Evolutionary conservation across 306 rosid genomes (phyloP).

Genomic region (Nissolia schottii): DNA sequence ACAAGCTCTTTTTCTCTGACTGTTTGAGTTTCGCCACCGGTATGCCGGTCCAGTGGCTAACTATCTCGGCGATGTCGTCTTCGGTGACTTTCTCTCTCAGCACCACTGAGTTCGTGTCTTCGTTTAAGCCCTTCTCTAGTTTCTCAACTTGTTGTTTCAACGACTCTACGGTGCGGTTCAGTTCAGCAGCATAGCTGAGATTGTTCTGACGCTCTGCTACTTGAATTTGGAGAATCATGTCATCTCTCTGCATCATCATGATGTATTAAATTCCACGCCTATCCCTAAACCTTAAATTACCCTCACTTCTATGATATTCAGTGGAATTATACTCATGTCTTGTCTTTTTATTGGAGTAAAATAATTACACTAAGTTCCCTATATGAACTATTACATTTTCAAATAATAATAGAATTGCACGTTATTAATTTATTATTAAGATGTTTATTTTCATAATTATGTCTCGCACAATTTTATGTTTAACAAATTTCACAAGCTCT

Average conservation of each 20-base stretch:
- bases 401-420: too few species aligned
- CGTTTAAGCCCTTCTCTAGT: constrained; percentile 59
- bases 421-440: too few species aligned
- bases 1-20: constrained; percentile 61
- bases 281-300: too few species aligned
- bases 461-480: too few species aligned
- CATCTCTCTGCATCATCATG: constrained; percentile 38
- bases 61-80: constrained; percentile 69
- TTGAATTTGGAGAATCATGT: constrained; percentile 69
- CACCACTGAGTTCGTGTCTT: constrained; percentile 58
- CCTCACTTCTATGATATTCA: too few species aligned
- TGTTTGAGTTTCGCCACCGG: constrained; percentile 77
- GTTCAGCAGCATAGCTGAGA: constrained; percentile 71
- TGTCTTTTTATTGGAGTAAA: too few species aligned
- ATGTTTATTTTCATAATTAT: too few species aligned
- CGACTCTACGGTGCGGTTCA: constrained; percentile 61
- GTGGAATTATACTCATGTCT: too few species aligned
- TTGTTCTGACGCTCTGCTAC: constrained; percentile 77
- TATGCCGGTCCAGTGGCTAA: constrained; percentile 85
- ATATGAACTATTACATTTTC: too few species aligned
- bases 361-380: too few species aligned
- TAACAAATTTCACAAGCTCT: too few species aligned
- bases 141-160: constrained; percentile 60
- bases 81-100: constrained; percentile 72
- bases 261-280: too few species aligned